phyloP scores from a whole-genome alignment of 331 rosid genomes.

The Pyrus hybrid region DNA sequence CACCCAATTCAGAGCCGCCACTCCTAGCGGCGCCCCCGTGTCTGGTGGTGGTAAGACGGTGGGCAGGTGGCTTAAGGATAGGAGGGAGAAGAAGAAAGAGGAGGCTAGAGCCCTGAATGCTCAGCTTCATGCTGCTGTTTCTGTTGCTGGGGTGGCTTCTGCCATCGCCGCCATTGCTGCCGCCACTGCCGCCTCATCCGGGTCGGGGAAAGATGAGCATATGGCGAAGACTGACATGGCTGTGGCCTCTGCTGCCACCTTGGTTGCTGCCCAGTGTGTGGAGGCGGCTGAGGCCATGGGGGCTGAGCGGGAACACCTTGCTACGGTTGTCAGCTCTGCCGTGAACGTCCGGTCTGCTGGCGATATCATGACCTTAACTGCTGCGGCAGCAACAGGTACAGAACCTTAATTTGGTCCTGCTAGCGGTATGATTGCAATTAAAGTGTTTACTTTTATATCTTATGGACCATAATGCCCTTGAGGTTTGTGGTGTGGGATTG shows the following conservation, averaged over 20 bases:
- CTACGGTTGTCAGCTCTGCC: conserved; percentile 76
- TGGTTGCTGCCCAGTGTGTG: conserved; percentile 93
- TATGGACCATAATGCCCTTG: neutral
- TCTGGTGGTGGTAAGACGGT: conserved; percentile 60
- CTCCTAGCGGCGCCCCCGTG: neutral
- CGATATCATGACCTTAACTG: conserved; percentile 84
- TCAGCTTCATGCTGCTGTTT: conserved; percentile 79
- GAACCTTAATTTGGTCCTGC: neutral
- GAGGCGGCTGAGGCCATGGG: conserved; percentile 95
- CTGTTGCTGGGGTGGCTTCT: conserved; percentile 86
- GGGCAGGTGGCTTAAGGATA: conserved; percentile 88
- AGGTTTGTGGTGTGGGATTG: conserved; percentile 3
- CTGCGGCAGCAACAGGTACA: conserved; percentile 86
- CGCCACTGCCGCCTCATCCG: conserved; percentile 54
- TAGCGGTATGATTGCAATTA: neutral
- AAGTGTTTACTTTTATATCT: neutral
- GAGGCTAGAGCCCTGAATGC: conserved; percentile 86
- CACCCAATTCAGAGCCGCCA: conserved; percentile 23
- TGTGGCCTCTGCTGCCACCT: conserved; percentile 83
- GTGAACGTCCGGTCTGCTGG: conserved; percentile 87
- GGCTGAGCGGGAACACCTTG: conserved; percentile 81
- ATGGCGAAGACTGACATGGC: conserved; percentile 74
- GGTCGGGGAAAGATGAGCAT: conserved; percentile 50
- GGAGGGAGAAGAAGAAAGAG: conserved; percentile 91
- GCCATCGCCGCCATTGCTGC: conserved; percentile 84